These are phyloP conservation scores for Candida jianshihensis DNA, from an alignment of 805 yeast species.

Conservation along the genomic window DNA sequence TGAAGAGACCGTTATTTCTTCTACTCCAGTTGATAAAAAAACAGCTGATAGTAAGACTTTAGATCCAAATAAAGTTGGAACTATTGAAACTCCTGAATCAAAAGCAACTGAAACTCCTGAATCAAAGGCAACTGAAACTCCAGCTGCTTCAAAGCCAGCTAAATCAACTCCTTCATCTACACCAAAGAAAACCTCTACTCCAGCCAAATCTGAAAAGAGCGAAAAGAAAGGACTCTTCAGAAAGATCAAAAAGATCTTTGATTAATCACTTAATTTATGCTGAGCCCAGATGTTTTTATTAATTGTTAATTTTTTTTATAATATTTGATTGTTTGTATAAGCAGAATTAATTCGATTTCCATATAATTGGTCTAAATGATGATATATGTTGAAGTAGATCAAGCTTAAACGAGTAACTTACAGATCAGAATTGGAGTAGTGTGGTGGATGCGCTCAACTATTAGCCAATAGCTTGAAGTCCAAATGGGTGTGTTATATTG, in stretches of 20 bases:
- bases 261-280: too few species aligned
- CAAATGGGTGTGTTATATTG: too few species aligned
- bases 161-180: constrained; percentile 3
- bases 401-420: too few species aligned
- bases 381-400: too few species aligned
- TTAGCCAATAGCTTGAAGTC: too few species aligned
- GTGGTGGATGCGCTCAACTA: too few species aligned
- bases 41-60: constrained; percentile 7
- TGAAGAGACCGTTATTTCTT: constrained; percentile 30
- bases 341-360: too few species aligned
- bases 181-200: constrained; percentile 8
- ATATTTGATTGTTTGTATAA: too few species aligned
- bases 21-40: constrained; percentile 22
- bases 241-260: constrained; percentile 17
- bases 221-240: constrained; percentile 19
- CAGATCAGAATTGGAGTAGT: too few species aligned
- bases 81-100: constrained; percentile 5
- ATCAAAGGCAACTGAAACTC: background rate
- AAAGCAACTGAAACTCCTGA: constrained; percentile 2
- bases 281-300: too few species aligned
- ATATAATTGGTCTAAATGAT: too few species aligned
- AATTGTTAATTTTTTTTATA: too few species aligned
- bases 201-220: constrained; percentile 14
- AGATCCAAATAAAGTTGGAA: constrained; percentile 17
- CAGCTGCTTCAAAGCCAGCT: constrained; percentile 5